A percentile compares a stretch with the other conserved stretches of the same genome.
Conservation (phyloP, 2,329 filamentous ascomycete genomes). For the Myotisia sp. region DNA sequence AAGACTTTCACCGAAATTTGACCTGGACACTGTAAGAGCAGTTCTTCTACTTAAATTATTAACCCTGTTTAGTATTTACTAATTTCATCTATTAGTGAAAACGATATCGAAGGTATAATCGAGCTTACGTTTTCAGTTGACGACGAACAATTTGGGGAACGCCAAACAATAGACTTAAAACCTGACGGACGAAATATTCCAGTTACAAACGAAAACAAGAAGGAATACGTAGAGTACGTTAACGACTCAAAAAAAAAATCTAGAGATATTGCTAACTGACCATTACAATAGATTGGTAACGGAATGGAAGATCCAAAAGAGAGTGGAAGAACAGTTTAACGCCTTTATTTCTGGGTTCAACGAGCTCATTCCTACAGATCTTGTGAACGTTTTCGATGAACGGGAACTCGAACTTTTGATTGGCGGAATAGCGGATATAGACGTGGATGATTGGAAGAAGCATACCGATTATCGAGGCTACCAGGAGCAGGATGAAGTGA, state of each 20-base stretch:
- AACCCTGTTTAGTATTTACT: constrained; percentile 8
- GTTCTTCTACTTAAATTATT: not conserved
- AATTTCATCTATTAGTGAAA: constrained; percentile 45
- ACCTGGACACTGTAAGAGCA: constrained; percentile 70
- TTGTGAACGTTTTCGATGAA: constrained; percentile 98
- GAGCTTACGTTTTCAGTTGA: constrained; percentile 96
- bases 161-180: constrained; percentile 86
- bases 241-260: not conserved
- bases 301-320: constrained; percentile 98
- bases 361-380: constrained; percentile 86
- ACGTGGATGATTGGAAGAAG: constrained; percentile 99
- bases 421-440: constrained; percentile 98
- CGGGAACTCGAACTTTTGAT: constrained; percentile 92
- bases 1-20: constrained; percentile 89
- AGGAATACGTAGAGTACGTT: constrained; percentile 83
- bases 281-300: constrained; percentile 56
- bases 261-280: constrained; percentile 1
- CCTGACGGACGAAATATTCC: constrained; percentile 81
- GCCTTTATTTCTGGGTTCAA: constrained; percentile 96
- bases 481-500: constrained; percentile 92
- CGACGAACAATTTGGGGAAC: constrained; percentile 91
- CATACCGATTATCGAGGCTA: constrained; percentile 98
- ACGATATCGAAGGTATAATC: constrained; percentile 87
- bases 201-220: constrained; percentile 97
- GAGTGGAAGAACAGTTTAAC: constrained; percentile 95